Conservation (phyloP, 1,139 yeast genomes). For the Hansenula sp. region DNA sequence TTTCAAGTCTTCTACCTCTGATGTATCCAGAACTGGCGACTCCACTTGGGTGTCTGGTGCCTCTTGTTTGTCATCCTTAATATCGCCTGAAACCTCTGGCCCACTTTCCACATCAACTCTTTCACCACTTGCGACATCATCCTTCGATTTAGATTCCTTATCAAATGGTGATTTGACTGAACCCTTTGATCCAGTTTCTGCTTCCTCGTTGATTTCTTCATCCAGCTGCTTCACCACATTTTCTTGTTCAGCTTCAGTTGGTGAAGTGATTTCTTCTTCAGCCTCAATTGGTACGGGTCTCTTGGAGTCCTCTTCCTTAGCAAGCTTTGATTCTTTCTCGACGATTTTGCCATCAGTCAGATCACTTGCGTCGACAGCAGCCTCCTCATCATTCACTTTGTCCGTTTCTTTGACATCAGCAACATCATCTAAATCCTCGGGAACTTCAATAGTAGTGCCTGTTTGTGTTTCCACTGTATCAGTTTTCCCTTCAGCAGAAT, state of each 20-base stretch:
- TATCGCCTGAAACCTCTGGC: too few species aligned
- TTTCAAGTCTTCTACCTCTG: background rate
- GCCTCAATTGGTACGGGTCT: background rate
- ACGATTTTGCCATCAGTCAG: background rate
- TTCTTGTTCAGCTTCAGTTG: background rate
- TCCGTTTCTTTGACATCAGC: background rate
- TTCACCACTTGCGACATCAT: too few species aligned
- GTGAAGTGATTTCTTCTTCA: background rate
- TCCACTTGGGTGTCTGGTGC: too few species aligned
- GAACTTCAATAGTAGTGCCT: background rate
- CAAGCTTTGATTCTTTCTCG: constrained; percentile 1
- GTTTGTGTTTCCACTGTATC: background rate
- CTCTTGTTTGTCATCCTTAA: too few species aligned
- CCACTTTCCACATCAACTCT: too few species aligned
- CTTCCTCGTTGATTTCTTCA: background rate
- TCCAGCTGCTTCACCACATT: background rate
- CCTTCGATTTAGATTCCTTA: too few species aligned
- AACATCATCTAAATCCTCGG: constrained; percentile 10
- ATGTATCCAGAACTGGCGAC: too few species aligned
- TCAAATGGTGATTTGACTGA: background rate
- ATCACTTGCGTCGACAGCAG: background rate
- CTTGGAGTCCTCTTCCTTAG: constrained; percentile 4
- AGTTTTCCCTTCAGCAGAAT: background rate
- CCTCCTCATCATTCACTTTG: constrained; percentile 5
- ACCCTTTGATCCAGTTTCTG: background rate